Evolutionary conservation across 495 filamentous ascomycete genomes (phyloP).

Genomic region (Aspergillus affinis): DNA sequence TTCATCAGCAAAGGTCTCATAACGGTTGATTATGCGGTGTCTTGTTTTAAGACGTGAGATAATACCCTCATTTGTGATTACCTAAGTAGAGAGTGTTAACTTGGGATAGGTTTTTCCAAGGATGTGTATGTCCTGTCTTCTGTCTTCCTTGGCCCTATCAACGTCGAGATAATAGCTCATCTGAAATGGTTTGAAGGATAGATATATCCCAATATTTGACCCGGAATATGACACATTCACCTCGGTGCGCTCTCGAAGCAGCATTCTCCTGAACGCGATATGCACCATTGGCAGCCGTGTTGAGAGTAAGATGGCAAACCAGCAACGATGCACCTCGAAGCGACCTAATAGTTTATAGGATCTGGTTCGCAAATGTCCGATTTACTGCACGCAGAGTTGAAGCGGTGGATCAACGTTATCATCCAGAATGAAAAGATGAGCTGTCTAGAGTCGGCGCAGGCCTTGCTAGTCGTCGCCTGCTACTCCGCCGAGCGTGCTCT

Average conservation of each 20-base stretch:
- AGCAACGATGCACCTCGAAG: not conserved
- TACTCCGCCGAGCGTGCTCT: conserved; percentile 50
- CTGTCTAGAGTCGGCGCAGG: conserved; percentile 48
- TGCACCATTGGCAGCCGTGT: conserved; percentile 49
- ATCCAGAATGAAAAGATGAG: conserved; percentile 38
- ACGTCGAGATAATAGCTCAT: not conserved
- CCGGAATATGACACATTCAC: conserved; percentile 41
- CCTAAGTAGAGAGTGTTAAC: conserved; percentile 8
- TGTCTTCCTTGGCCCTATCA: not conserved
- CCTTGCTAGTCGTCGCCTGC: conserved; percentile 46
- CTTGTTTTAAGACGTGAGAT: conserved; percentile 35
- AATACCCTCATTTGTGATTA: not conserved
- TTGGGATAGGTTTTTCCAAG: conserved; percentile 40
- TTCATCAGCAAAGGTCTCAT: conserved; percentile 40
- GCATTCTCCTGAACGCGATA: conserved; percentile 49
- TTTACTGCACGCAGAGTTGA: conserved; percentile 40
- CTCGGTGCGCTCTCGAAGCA: conserved; percentile 39
- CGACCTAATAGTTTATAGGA: conserved; percentile 12
- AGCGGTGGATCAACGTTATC: conserved; percentile 45
- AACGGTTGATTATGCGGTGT: conserved; percentile 31
- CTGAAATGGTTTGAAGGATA: conserved; percentile 27
- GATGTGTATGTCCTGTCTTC: conserved; percentile 32
- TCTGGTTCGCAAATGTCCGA: conserved; percentile 37
- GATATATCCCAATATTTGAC: conserved; percentile 49
- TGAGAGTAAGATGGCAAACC: conserved; percentile 27